A percentile compares a stretch with the other conserved stretches of the same genome.
phyloP scores from a whole-genome alignment of 805 yeast genomes.

The Candida morakotiae region DNA sequence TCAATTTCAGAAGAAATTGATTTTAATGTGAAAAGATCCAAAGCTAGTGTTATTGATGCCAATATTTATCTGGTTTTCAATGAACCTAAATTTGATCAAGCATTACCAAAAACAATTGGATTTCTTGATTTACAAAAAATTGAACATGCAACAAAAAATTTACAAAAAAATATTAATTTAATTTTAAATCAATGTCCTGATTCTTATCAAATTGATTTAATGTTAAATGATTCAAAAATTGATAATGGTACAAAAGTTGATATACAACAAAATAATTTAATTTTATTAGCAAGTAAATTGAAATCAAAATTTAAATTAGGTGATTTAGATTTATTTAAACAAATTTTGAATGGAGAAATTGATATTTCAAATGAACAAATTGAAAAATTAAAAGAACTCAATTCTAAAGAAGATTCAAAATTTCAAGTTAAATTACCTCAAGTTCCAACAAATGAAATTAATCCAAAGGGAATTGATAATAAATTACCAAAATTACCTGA shows the following conservation, averaged over 20 bases:
- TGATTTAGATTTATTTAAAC: slow-evolving; percentile 51
- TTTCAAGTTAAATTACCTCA: slow-evolving; percentile 7
- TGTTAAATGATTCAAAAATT: slow-evolving; percentile 23
- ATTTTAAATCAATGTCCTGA: slow-evolving; percentile 59
- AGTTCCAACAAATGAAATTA: slow-evolving; percentile 6
- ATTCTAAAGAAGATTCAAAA: slow-evolving; percentile 1
- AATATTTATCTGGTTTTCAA: slow-evolving; percentile 4
- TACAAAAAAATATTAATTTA: slow-evolving; percentile 49
- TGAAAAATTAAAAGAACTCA: slow-evolving; percentile 4
- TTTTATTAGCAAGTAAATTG: slow-evolving; percentile 57
- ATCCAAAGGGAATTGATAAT: slow-evolving; percentile 11
- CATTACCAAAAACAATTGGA: slow-evolving; percentile 16
- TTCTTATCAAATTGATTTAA: slow-evolving; percentile 30
- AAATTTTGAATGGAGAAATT: slow-evolving; percentile 43
- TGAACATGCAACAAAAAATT: slow-evolving; percentile 34
- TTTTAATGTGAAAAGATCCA: background rate
- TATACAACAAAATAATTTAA: slow-evolving; percentile 47
- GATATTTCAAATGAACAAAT: slow-evolving; percentile 13
- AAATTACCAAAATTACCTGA: slow-evolving; percentile 60
- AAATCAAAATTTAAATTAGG: slow-evolving; percentile 50
- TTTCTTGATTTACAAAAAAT: slow-evolving; percentile 35
- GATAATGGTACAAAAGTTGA: slow-evolving; percentile 47
- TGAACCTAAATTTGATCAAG: slow-evolving; percentile 9
- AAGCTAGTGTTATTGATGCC: slow-evolving; percentile 4
- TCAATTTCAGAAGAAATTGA: background rate